Base-by-base conservation (phyloP, 1,284 basidiomycete genomes). In the Ceratobasidium sp. region DNA sequence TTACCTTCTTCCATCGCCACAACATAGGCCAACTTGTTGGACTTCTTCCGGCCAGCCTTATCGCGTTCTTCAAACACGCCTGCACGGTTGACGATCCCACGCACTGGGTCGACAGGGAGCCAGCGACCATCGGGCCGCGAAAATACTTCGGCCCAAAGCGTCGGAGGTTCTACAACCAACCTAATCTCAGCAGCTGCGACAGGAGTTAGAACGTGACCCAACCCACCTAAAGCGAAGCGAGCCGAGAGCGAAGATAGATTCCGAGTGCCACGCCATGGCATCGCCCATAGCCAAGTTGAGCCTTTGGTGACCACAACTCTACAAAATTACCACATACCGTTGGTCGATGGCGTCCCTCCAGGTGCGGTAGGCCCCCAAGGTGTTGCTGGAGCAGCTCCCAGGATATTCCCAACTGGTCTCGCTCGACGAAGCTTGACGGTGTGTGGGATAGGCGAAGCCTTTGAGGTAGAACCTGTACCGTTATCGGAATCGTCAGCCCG, bases 131-230 rank as follows among this genome's bases (percentile, higher is more conserved):
- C 96, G 0, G 96, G 91, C 22, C 94, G 91, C 33, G 94, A 97
- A 83, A 97, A 99, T 0, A 98, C 94, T 82, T 99, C 98, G 0
- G 94, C 95, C 98, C 97, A 99, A 82, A 97, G 95, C 1, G 97
- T 92, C 0, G 97, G 98, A 1, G 96, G 93, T 17, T 76, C 78
- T 33, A 75, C 9, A 77, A 89, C n/a, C 41, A 19, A 64, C 6
- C 19, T 51, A 24, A 47, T 47, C 6, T 63, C 47, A 63, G 44
- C 41, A n/a, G 7, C 60, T 47, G 19, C n/a, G n/a, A 27, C 15
- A n/a, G 36, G 36, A 41, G 36, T 4, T 41, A 41, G 36, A 41
- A 11, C 36, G 36, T 41, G 36, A 11, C 36, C 36, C 11, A 41
- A 41, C 36, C 36, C 6, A 41, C 36, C 36, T 41, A 41, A 41